Evolutionary conservation across 1,284 basidiomycete species (phyloP).

Genomic region (Trichosporon sp.): DNA sequence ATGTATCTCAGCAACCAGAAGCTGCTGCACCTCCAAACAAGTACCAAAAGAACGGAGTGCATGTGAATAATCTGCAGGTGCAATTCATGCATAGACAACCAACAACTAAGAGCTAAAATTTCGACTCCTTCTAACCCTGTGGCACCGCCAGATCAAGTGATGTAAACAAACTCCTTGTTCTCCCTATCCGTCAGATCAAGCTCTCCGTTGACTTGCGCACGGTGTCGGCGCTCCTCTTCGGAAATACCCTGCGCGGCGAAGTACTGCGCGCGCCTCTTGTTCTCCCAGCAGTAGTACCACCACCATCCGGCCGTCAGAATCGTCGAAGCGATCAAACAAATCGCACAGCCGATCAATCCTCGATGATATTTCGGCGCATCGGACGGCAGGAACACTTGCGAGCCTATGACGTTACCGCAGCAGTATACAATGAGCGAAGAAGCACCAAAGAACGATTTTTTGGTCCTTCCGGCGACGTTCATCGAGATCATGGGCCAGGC

Average conservation of each 20-base stretch:
- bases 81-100: too few species aligned
- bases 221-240: constrained; percentile 22
- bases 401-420: constrained; percentile 28
- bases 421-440: constrained; percentile 28
- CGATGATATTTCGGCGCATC: constrained; percentile 28
- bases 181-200: constrained; percentile 27
- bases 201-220: constrained; percentile 28
- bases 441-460: constrained; percentile 29
- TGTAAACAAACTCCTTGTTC: background rate
- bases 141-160: background rate
- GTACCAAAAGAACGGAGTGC: too few species aligned
- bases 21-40: too few species aligned
- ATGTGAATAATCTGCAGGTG: too few species aligned
- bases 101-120: background rate
- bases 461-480: constrained; percentile 36
- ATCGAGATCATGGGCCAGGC: constrained; percentile 31
- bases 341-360: constrained; percentile 24
- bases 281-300: constrained; percentile 24
- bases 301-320: constrained; percentile 24
- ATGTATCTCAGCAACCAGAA: too few species aligned
- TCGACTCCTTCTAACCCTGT: background rate
- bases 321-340: constrained; percentile 19
- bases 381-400: constrained; percentile 22
- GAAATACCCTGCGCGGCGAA: constrained; percentile 23
- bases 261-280: constrained; percentile 24